Percentiles rank a stretch among this genome's conserved stretches.
Conservation (phyloP, 768 basidiomycete genomes). For the Mycena kentingensis region DNA sequence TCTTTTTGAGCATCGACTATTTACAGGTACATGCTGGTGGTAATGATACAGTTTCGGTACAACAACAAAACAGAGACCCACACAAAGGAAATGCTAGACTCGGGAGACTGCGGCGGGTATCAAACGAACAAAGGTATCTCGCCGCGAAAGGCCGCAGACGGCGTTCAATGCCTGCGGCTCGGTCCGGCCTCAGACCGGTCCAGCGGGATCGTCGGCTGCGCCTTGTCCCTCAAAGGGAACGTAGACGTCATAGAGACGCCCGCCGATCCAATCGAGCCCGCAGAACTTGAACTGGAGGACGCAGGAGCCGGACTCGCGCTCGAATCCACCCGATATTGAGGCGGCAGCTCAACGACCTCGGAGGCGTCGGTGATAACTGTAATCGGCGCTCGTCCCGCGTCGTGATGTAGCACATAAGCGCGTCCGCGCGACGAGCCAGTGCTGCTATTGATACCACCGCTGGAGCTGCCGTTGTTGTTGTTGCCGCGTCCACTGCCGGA, state of each 20-base stretch:
- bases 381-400: constrained; percentile 42
- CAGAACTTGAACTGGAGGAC: too few relatives aligned
- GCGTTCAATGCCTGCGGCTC: constrained; percentile 1
- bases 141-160: too few relatives aligned
- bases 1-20: too few relatives aligned
- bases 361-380: constrained; percentile 39
- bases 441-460: too few relatives aligned
- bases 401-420: constrained; percentile 46
- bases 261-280: not conserved
- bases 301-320: too few relatives aligned
- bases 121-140: too few relatives aligned
- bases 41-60: too few relatives aligned
- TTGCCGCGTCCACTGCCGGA: not conserved
- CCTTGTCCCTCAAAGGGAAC: not conserved
- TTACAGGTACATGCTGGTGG: too few relatives aligned
- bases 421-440: constrained; percentile 14
- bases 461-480: too few relatives aligned
- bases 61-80: too few relatives aligned
- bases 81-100: too few relatives aligned
- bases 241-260: not conserved
- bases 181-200: not conserved
- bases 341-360: constrained; percentile 46
- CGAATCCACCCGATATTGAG: constrained; percentile 24
- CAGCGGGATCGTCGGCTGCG: not conserved
- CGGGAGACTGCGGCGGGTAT: too few relatives aligned